Conservation (phyloP, 164 flowering plant genomes). For the Kalanchoe fedtschenkoi region DNA sequence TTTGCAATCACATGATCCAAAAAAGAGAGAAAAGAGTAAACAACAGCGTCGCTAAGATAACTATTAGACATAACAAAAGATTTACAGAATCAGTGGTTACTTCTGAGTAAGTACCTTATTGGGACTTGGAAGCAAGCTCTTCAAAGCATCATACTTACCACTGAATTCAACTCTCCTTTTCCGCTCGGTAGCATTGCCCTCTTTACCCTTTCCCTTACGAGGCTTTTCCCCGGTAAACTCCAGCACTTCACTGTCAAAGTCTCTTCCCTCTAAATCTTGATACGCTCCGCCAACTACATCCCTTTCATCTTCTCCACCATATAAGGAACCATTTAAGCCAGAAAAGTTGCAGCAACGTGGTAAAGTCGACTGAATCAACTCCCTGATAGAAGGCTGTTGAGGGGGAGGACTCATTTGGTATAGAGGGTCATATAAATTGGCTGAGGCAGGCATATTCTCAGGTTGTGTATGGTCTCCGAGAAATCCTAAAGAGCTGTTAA, state of each 20-base stretch:
- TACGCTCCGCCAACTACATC: constrained; percentile 25
- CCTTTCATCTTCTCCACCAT: constrained; percentile 32
- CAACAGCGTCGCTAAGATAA: no score
- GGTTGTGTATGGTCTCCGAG: neutral
- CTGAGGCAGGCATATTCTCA: neutral
- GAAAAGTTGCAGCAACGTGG: constrained; percentile 1
- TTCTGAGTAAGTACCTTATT: constrained; percentile 47
- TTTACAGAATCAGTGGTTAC: neutral
- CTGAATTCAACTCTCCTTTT: constrained; percentile 6
- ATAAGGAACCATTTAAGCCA: constrained; percentile 20
- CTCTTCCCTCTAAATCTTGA: constrained; percentile 30
- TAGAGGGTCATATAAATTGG: constrained; percentile 1
- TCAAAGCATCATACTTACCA: constrained; percentile 38
- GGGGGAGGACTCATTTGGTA: constrained; percentile 1
- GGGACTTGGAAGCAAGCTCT: constrained; percentile 57
- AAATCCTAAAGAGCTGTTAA: neutral
- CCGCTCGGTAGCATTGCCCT: constrained; percentile 28
- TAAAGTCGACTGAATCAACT: constrained; percentile 4
- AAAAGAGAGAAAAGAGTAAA: neutral
- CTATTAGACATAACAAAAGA: no score
- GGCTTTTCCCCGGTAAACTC: constrained; percentile 40
- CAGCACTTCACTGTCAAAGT: constrained; percentile 40
- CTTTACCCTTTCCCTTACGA: constrained; percentile 20
- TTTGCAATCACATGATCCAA: constrained; percentile 5
- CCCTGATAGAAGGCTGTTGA: constrained; percentile 6